Conservation (phyloP, 2,329 filamentous ascomycete species). For the Plenodomus biglobosus region DNA sequence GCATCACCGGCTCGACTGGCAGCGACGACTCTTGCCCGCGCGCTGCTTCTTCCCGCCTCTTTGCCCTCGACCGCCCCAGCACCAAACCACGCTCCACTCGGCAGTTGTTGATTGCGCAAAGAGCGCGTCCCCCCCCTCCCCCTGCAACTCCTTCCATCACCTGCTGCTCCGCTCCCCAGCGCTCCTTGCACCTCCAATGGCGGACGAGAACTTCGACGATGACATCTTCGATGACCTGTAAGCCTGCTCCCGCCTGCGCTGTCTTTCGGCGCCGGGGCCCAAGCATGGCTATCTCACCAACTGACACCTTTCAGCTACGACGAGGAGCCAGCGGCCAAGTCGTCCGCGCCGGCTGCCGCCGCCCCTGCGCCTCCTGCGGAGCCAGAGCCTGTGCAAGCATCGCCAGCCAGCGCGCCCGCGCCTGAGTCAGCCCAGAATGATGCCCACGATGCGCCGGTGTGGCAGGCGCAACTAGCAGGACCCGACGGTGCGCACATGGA, state of each 20-base stretch:
- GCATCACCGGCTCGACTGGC: background rate
- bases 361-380: constrained; percentile 24
- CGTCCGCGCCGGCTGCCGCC: constrained; percentile 25
- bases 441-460: constrained; percentile 16
- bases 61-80: too few species aligned
- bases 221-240: constrained; percentile 96
- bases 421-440: constrained; percentile 19
- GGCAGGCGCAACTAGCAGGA: constrained; percentile 20
- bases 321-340: constrained; percentile 41
- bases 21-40: background rate
- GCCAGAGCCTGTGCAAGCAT: constrained; percentile 23
- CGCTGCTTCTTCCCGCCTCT: background rate
- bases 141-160: background rate
- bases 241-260: constrained; percentile 44
- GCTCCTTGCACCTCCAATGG: constrained; percentile 55
- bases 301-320: constrained; percentile 37
- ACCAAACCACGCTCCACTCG: background rate
- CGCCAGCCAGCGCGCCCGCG: constrained; percentile 19
- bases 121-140: background rate
- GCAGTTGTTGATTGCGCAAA: background rate
- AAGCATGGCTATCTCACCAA: constrained; percentile 8
- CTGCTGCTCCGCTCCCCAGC: background rate
- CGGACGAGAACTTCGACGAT: constrained; percentile 84
- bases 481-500: constrained; percentile 37
- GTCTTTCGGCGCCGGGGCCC: constrained; percentile 17